Evolutionary conservation across 106 monocot species (phyloP), one percentile per base, ranked within the genome.

Genomic region (Dioscorea alata): DNA sequence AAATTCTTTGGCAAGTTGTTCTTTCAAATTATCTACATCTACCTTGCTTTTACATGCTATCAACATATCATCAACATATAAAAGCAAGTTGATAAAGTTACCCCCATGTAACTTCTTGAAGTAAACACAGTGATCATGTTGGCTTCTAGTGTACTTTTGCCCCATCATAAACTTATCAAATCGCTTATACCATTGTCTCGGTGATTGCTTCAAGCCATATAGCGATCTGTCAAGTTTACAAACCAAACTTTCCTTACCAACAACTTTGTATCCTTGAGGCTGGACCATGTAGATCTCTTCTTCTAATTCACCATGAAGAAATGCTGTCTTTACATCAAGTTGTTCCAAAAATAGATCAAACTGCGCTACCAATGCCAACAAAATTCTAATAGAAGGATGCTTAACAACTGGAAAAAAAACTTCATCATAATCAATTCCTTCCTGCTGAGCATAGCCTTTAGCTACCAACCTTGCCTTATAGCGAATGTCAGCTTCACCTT

Each of bases 281-380:
- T 78, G 71, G 4, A 23, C 13, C 71, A 70, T 60, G 33, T 24
- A 72, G 13, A 78, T 59, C 2, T 78, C 66, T 4, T n/a, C n/a
- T n/a, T 78, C 32, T 2, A 66, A 14, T 14, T 71, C 32, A 28
- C 71, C 33, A 65, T 59, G 71, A 17, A 78, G 25, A 50, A 77
- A 77, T 0, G 59, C 50, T 6, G 57, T 75, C 48, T 66, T 59
- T 48, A 75, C 59, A 24, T 75, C 74, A 12, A 67, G 13, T 18
- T 67, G 49, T 13, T 60, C 50, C 13, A 75, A 24, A 9, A 64
- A 4, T 28, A 32, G 42, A 23, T 57, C 34, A 1, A 28, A 20
- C 18, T 13, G 0, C 4, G 19, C 48, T 65, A 31, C 48, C 10
- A 48, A 2, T 10, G 19, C 28, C 48, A 49, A 49, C 2, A 74